These are phyloP conservation scores for Solanum peruvianum DNA, from an alignment of 257 asterid genomes.

Conservation along the genomic window DNA sequence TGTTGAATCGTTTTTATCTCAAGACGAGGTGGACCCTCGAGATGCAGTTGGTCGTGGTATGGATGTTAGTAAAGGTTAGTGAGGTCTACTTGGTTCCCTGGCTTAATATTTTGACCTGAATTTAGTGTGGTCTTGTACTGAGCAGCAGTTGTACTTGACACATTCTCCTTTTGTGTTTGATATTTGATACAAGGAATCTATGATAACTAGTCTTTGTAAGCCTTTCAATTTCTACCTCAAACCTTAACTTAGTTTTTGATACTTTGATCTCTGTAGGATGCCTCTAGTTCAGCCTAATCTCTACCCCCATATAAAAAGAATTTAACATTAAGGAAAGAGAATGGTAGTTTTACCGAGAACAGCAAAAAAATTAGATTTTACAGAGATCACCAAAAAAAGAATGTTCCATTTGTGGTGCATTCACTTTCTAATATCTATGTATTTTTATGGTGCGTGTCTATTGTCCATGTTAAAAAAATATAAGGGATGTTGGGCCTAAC, in stretches of 20 bases:
- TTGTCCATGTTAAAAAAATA: background rate
- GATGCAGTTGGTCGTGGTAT: constrained; percentile 82
- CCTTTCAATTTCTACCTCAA: background rate
- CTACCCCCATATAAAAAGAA: background rate
- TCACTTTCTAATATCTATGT: background rate
- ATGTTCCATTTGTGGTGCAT: background rate
- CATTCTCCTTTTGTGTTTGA: background rate
- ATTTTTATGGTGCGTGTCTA: background rate
- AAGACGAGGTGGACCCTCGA: constrained; percentile 85
- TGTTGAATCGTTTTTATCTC: constrained; percentile 86
- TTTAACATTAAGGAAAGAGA: background rate
- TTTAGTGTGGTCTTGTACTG: background rate
- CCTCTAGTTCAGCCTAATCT: background rate
- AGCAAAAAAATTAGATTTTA: background rate
- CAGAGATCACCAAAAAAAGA: background rate
- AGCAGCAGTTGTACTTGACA: background rate
- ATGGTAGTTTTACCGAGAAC: background rate
- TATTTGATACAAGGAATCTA: background rate
- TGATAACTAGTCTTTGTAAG: background rate
- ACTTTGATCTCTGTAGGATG: background rate
- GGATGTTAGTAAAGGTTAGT: constrained; percentile 84
- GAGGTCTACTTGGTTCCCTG: background rate
- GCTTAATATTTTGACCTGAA: background rate
- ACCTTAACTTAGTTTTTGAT: background rate
- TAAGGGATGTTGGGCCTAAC: background rate